These are phyloP conservation scores for Hypoxylon sp. DNA, from an alignment of 2,329 filamentous ascomycete species.

Conservation along the genomic window DNA sequence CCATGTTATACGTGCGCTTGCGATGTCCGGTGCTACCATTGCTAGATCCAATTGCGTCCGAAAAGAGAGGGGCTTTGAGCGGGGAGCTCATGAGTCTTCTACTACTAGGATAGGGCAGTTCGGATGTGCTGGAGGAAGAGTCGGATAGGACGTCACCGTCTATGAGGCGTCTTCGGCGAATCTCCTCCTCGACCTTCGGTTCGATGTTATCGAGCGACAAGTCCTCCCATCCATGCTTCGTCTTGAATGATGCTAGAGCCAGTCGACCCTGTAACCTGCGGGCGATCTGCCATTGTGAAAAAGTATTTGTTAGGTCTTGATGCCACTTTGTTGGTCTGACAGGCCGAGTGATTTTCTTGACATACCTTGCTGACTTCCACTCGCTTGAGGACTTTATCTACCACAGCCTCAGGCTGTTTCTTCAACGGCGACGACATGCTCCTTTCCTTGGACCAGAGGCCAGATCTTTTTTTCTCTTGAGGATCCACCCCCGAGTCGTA, in stretches of 20 bases:
- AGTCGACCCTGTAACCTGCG: constrained; percentile 93
- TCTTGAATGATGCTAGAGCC: constrained; percentile 96
- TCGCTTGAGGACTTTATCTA: constrained; percentile 78
- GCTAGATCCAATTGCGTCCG: constrained; percentile 82
- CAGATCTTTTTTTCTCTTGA: constrained; percentile 27
- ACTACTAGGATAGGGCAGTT: constrained; percentile 77
- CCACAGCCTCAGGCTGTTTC: constrained; percentile 74
- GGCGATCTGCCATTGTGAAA: constrained; percentile 78
- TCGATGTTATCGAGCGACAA: constrained; percentile 89
- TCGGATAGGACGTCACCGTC: constrained; percentile 85
- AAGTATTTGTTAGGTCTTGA: constrained; percentile 41
- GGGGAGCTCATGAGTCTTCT: constrained; percentile 85
- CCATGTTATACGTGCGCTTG: constrained; percentile 72
- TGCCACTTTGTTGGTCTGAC: constrained; percentile 25
- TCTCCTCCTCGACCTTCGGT: constrained; percentile 83
- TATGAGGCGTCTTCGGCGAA: constrained; percentile 78
- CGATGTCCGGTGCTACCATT: constrained; percentile 76
- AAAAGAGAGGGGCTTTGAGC: constrained; percentile 85
- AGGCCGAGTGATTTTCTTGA: constrained; percentile 34
- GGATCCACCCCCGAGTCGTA: constrained; percentile 25
- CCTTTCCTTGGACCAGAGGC: constrained; percentile 50
- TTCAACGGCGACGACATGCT: constrained; percentile 74
- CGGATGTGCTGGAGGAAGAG: constrained; percentile 87
- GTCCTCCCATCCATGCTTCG: constrained; percentile 95
- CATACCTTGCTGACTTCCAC: constrained; percentile 82